Evolutionary conservation across 176 grass and related monocot genomes (phyloP), one percentile per base, ranked within the genome.

Genomic region (Hsuehochloa calcarea): DNA sequence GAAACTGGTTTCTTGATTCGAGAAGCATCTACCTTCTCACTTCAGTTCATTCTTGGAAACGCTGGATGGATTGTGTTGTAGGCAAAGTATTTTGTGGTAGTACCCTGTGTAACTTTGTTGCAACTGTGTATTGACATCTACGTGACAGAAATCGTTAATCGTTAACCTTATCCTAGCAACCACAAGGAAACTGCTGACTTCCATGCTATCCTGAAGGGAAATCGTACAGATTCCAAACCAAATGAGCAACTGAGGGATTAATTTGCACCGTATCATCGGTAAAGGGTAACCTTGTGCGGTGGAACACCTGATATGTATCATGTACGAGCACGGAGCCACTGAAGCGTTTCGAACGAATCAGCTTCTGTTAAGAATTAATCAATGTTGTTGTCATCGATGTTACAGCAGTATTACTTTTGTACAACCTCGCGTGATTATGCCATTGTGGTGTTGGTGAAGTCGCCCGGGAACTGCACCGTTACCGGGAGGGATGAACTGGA

Each of bases 401-500:
- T 26, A 49, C 23, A 27, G 11, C 45, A 14, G 40, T 25, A 45
- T 70, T 56, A 31, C 38, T 22, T 69, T 19, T 74, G 67, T 61
- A 78, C 74, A 38, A 29, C 14, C 19, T 6, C 29, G 22, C 37
- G 17, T 70, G 68, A 37, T 37, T 55, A 55, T 37, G 59, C 56
- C 12, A 19, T 62, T 3, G 70, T 79, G 50, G 93, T 95, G 86
- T 85, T 90, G 10, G 96, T 93, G 29, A 95, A 98, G 51, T 95
- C 91, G 8, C 93, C 89, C n/a, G 94, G 93, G 85, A 90, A 94
- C 82, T 98, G 96, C 8, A 98, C 83, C 35, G 95, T 88, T 34
- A 34, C 83, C 35, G 95, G 90, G 71, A 98, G 95, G 90, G 71
- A 98, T 92, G 79, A 93, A 87, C 83, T 95, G 96, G 75, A 95